Evolutionary conservation across 176 grass and related monocot species (phyloP), one percentile per base, ranked within the genome.

Genomic region (Poa pratensis): DNA sequence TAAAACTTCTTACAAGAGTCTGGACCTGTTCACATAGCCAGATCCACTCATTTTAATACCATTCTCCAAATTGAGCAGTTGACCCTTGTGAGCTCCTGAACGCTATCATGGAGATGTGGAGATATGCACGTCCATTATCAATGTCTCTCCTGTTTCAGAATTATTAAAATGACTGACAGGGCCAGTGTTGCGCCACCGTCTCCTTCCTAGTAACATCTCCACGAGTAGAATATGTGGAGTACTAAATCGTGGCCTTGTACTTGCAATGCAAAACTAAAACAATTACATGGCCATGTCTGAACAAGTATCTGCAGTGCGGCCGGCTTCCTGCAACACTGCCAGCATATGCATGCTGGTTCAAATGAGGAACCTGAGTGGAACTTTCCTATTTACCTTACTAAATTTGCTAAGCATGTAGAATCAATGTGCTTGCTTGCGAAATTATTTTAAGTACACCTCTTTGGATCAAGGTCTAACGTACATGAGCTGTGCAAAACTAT

Each of bases 181-280:
- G 69, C 5, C 74, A 57, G 43, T 24, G 57, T 20, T 12, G 43
- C 52, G 30, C 32, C 54, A 20, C 46, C 57, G 39, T 19, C 78
- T 57, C 48, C 35, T 45, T 40, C 78, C 45, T 49, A 49, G 3
- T 61, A 87, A 35, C 58, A 67, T 11, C 70, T 46, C 22, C 23
- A 68, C 19, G 30, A 52, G 20, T 73, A 72, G 40, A 46, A 30
- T 53, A 81, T 16, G 49, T 49, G 14, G 76, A 71, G n/a, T 3
- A 59, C 75, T 66, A 77, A 17, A 46, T 19, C 40, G 52, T 3
- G 6, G 66, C 16, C 53, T 19, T 77, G 17, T 45, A 32, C 17
- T 42, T 35, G 53, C 7, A 72, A 77, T 73, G 78, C 6, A 72
- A 82, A 90, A 90, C 34, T 3, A 71, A 82, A 90, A 90, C 34